Conservation (phyloP, 202 grass and related monocot species). For the Brachypodium distachyon region DNA sequence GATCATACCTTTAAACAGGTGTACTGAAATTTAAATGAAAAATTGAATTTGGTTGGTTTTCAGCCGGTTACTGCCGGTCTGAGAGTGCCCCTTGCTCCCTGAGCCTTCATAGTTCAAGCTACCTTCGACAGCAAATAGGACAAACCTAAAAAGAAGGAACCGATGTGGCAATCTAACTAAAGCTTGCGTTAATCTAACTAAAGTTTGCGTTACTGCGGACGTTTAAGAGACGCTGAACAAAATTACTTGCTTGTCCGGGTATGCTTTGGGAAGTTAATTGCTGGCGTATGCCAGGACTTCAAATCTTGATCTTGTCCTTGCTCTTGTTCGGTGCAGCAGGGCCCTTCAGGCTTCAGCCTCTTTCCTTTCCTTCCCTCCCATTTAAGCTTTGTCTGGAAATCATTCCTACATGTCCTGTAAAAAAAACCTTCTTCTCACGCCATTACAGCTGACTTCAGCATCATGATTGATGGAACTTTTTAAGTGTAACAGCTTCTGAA, state of each 20-base stretch:
- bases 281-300: not conserved
- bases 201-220: not conserved
- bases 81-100: not conserved
- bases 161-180: not conserved
- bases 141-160: not conserved
- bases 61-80: not conserved
- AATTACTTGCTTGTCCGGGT: not conserved
- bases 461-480: not conserved
- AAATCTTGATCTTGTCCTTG: not conserved
- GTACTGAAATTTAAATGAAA: not conserved
- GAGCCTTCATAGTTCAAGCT: not conserved
- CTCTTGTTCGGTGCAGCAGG: constrained; percentile 13
- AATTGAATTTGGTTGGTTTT: not conserved
- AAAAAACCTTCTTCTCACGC: not conserved
- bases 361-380: not conserved
- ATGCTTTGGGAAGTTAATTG: not conserved
- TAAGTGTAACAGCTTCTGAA: not conserved
- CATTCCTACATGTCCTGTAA: not conserved
- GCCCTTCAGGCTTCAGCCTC: not conserved
- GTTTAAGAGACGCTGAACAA: not conserved
- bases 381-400: not conserved
- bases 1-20: too few species aligned
- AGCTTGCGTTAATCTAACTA: not conserved
- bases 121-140: not conserved
- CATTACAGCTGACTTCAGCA: not conserved